phyloP scores from a whole-genome alignment of 768 basidiomycete genomes.

The Mycena chlorophos region DNA sequence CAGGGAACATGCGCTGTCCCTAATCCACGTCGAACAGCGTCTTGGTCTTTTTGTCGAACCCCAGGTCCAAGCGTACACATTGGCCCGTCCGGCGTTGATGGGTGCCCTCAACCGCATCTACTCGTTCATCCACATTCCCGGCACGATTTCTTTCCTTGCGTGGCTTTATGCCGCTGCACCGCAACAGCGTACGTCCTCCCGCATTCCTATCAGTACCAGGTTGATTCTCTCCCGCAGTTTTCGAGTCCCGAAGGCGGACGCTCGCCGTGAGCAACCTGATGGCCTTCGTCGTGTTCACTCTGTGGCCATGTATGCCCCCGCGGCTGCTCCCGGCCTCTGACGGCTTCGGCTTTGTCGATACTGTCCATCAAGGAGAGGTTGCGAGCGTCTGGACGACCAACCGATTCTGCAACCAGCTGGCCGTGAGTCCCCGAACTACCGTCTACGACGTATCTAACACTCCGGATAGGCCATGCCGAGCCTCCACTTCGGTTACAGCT shows the following conservation, averaged over 20 bases:
- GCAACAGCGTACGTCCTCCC: slow-evolving; percentile 2
- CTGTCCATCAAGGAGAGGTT: slow-evolving; percentile 20
- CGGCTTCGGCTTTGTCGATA: slow-evolving; percentile 19
- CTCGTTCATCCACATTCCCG: slow-evolving; percentile 23
- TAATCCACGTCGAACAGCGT: slow-evolving; percentile 19
- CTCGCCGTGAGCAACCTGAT: slow-evolving; percentile 23
- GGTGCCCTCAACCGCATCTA: slow-evolving; percentile 23
- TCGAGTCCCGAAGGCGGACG: slow-evolving; percentile 22
- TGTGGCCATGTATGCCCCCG: slow-evolving; percentile 23
- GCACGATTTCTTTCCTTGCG: slow-evolving; percentile 22
- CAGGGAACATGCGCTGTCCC: slow-evolving; percentile 18
- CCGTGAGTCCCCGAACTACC: no score
- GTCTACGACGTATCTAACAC: no score
- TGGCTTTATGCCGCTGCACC: slow-evolving; percentile 22
- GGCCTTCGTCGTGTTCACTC: slow-evolving; percentile 22
- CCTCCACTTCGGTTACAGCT: slow-evolving; percentile 18
- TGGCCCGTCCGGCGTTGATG: slow-evolving; percentile 13
- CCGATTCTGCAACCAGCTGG: slow-evolving; percentile 22
- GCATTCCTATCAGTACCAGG: neutral
- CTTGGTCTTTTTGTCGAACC: slow-evolving; percentile 20
- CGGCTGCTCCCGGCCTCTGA: slow-evolving; percentile 19
- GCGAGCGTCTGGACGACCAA: slow-evolving; percentile 22
- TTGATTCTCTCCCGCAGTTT: slow-evolving; percentile 4
- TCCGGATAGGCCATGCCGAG: slow-evolving; percentile 21
- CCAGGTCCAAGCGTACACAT: slow-evolving; percentile 17